These are phyloP conservation scores for Stygiomarasmius scandens DNA, from an alignment of 1,284 basidiomycete genomes.

Conservation along the genomic window DNA sequence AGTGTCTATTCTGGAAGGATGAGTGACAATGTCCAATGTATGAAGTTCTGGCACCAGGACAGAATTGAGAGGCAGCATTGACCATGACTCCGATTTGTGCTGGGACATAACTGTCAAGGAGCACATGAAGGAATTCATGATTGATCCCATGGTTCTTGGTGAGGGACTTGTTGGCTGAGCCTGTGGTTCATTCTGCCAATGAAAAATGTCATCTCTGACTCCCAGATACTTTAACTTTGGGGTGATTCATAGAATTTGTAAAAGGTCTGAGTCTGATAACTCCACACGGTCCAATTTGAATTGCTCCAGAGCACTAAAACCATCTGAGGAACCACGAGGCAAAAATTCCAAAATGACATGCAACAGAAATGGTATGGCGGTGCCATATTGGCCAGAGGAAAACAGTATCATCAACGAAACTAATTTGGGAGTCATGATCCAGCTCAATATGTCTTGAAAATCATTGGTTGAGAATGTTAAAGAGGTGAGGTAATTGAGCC, in stretches of 20 bases:
- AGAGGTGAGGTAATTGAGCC: neutral
- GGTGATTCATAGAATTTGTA: neutral
- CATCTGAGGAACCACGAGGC: neutral
- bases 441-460: no score
- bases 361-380: neutral
- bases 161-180: neutral
- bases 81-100: no score
- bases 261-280: neutral
- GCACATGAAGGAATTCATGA: neutral
- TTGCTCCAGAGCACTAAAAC: neutral
- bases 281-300: neutral
- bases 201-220: neutral
- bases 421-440: no score
- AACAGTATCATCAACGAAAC: neutral
- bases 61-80: no score
- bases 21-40: no score
- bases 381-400: neutral
- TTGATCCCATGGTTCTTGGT: neutral
- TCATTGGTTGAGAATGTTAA: neutral
- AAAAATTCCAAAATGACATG: neutral
- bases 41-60: no score
- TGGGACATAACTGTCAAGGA: no score
- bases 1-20: neutral
- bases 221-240: neutral
- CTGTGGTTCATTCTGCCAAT: neutral